Evolutionary conservation across 2,329 filamentous ascomycete genomes (phyloP).

Genomic region (Aspergillus candidus): DNA sequence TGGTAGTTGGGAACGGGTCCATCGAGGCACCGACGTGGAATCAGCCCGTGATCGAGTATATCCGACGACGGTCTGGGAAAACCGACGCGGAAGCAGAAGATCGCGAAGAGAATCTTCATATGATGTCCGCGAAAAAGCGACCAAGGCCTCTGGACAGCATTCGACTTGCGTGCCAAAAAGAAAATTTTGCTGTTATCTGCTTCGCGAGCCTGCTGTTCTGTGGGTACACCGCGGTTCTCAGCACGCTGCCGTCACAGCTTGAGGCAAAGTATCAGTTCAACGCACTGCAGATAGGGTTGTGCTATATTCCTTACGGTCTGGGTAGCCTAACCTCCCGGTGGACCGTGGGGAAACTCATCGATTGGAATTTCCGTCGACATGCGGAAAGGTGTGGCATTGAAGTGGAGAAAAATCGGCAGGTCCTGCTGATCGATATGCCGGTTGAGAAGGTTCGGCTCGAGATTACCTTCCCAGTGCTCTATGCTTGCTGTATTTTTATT

Average conservation of each 20-base stretch:
- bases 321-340: not conserved
- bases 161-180: not conserved
- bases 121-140: no score
- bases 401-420: no score
- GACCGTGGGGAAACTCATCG: not conserved
- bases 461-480: no score
- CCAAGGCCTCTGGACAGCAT: not conserved
- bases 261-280: slow-evolving; percentile 1
- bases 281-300: not conserved
- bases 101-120: no score
- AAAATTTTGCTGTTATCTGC: not conserved
- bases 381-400: not conserved
- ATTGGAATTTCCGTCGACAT: slow-evolving; percentile 4
- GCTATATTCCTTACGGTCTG: not conserved
- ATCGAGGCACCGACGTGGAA: slow-evolving; percentile 20
- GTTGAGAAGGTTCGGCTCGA: no score
- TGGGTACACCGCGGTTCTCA: not conserved
- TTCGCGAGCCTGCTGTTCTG: not conserved
- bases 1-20: slow-evolving; percentile 33
- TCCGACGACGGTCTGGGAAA: no score
- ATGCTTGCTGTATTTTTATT: no score
- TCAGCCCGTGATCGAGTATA: slow-evolving; percentile 4
- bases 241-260: not conserved
- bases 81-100: no score
- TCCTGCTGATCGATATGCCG: no score